Conservation (phyloP, 495 filamentous ascomycete species). For the Penicillium canariense region DNA sequence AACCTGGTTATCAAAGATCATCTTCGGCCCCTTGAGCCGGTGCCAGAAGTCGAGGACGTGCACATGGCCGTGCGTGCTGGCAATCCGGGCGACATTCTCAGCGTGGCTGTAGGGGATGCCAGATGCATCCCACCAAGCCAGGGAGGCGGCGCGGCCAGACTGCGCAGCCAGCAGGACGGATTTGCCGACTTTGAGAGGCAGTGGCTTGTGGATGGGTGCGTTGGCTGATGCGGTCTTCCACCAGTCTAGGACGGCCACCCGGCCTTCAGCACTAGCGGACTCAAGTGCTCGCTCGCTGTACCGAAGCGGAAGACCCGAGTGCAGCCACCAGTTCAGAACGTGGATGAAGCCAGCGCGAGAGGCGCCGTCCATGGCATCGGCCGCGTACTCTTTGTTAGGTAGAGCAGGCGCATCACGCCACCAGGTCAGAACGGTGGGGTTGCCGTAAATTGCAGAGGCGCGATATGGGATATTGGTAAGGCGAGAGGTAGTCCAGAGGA, state of each 20-base stretch:
- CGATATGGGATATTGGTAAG: slow-evolving; percentile 80
- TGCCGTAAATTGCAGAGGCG: slow-evolving; percentile 81
- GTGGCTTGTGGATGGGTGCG: slow-evolving; percentile 26
- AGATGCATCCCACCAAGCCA: slow-evolving; percentile 81
- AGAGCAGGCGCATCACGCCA: slow-evolving; percentile 77
- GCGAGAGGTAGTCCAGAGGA: slow-evolving; percentile 80
- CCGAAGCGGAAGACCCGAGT: slow-evolving; percentile 72
- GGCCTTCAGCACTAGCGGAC: slow-evolving; percentile 76
- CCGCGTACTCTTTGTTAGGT: slow-evolving; percentile 71
- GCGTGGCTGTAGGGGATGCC: slow-evolving; percentile 71
- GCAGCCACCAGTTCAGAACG: slow-evolving; percentile 89
- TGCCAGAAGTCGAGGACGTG: slow-evolving; percentile 82
- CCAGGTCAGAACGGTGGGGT: slow-evolving; percentile 81
- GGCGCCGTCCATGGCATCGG: slow-evolving; percentile 83
- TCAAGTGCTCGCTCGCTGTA: slow-evolving; percentile 87
- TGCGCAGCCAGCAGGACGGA: slow-evolving; percentile 78
- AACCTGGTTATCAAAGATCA: slow-evolving; percentile 86
- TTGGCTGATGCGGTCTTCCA: slow-evolving; percentile 65
- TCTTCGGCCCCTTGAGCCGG: slow-evolving; percentile 71
- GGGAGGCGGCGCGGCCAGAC: slow-evolving; percentile 64
- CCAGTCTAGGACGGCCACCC: slow-evolving; percentile 84
- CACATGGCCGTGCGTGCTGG: slow-evolving; percentile 82
- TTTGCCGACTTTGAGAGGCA: slow-evolving; percentile 74
- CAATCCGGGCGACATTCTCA: slow-evolving; percentile 77
- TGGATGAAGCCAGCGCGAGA: slow-evolving; percentile 78